These are phyloP conservation scores for Astraeus odoratus DNA, from an alignment of 768 basidiomycete species.

Conservation along the genomic window DNA sequence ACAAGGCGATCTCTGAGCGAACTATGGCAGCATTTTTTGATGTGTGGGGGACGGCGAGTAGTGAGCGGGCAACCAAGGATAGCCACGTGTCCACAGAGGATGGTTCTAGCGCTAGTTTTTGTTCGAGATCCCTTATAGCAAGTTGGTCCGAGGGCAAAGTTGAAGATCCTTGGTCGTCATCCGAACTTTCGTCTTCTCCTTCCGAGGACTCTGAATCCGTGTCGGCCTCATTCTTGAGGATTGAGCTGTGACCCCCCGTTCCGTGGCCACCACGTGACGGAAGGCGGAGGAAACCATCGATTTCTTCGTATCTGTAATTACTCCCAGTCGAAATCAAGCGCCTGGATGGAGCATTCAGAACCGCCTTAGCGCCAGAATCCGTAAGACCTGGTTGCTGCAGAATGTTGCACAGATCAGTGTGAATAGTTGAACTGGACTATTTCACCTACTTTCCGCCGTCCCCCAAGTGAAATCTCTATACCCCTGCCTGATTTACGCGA, in stretches of 20 bases:
- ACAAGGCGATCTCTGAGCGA: constrained; percentile 63
- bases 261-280: constrained; percentile 33
- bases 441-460: constrained; percentile 36
- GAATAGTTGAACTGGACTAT: constrained; percentile 1
- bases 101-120: constrained; percentile 44
- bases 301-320: constrained; percentile 48
- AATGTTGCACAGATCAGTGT: constrained; percentile 3
- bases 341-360: constrained; percentile 46
- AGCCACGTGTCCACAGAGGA: constrained; percentile 54
- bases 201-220: constrained; percentile 30
- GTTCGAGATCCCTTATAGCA: constrained; percentile 53
- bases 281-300: constrained; percentile 61
- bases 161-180: constrained; percentile 24
- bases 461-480: constrained; percentile 47
- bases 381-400: constrained; percentile 45
- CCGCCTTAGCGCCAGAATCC: constrained; percentile 46
- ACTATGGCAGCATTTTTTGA: constrained; percentile 66
- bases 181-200: constrained; percentile 29
- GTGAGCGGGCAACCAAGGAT: constrained; percentile 51
- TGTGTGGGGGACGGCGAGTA: constrained; percentile 51
- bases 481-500: constrained; percentile 50
- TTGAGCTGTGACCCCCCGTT: constrained; percentile 44
- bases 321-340: constrained; percentile 35
- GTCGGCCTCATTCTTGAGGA: constrained; percentile 26
- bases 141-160: constrained; percentile 50